These are phyloP conservation scores for Dipteronia sinensis DNA, from an alignment of 345 rosid genomes.

Conservation along the genomic window DNA sequence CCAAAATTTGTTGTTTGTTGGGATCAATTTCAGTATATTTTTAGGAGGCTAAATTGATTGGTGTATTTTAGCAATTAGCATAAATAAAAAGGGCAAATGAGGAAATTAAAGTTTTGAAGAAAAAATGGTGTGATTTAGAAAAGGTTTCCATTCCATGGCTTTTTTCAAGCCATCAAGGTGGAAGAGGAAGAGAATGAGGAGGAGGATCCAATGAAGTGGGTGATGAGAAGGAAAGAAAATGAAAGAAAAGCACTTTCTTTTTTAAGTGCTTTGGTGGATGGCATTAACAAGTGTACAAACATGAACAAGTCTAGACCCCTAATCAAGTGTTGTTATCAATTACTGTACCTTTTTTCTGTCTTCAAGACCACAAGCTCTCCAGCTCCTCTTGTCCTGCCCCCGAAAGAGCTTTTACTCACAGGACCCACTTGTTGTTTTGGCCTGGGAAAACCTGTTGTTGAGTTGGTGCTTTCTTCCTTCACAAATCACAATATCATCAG, in stretches of 20 bases:
- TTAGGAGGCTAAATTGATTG: neutral
- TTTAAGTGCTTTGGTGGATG: slow-evolving; percentile 9
- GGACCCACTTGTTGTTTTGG: neutral
- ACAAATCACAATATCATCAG: neutral
- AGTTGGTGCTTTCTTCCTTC: neutral
- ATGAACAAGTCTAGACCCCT: neutral
- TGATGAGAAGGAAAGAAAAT: neutral
- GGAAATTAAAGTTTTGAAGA: neutral
- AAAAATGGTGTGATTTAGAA: neutral
- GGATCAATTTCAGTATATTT: neutral
- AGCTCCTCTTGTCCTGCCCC: neutral
- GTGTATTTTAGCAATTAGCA: neutral
- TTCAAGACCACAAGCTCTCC: neutral
- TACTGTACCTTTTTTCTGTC: neutral
- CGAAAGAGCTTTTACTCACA: neutral
- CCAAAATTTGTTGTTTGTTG: too few relatives aligned
- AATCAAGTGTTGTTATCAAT: slow-evolving; percentile 3
- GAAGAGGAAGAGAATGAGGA: too few relatives aligned
- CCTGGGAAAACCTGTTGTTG: too few relatives aligned
- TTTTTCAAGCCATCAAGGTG: neutral
- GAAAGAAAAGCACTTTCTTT: neutral
- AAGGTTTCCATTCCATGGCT: neutral
- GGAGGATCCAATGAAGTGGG: slow-evolving; percentile 14
- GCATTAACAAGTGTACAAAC: neutral
- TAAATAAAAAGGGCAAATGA: neutral